Evolutionary conservation across 352 stramenopile genomes (phyloP).

Genomic region (Phytophthora capsici): DNA sequence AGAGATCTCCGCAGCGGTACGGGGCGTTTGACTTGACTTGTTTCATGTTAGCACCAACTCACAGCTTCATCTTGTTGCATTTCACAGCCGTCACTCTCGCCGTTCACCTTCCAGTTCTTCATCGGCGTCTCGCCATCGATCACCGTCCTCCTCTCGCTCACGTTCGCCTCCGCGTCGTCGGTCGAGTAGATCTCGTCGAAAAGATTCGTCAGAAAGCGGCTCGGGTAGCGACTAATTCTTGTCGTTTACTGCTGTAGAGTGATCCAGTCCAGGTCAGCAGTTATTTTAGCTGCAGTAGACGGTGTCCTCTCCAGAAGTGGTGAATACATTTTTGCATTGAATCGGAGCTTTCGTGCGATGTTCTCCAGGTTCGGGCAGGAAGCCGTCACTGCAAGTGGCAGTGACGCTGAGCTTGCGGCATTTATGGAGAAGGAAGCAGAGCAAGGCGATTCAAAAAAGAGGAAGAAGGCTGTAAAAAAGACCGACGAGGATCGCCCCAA

Average conservation of each 20-base stretch:
- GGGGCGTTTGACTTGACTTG: background rate
- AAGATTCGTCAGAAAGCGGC: conserved; percentile 19
- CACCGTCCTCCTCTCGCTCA: conserved; percentile 38
- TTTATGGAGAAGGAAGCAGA: conserved; percentile 61
- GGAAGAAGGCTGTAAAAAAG: conserved; percentile 32
- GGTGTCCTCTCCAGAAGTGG: conserved; percentile 9
- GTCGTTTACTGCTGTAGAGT: background rate
- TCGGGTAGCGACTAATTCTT: conserved; percentile 31
- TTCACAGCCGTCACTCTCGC: conserved; percentile 22
- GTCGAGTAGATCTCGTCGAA: conserved; percentile 31
- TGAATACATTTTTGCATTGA: conserved; percentile 36
- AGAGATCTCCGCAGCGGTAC: conserved; percentile 15
- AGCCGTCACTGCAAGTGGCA: conserved; percentile 23
- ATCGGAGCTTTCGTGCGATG: conserved; percentile 16
- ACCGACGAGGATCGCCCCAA: conserved; percentile 50
- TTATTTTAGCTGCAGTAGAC: conserved; percentile 18
- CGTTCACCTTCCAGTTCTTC: conserved; percentile 37
- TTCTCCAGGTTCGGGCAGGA: conserved; percentile 27
- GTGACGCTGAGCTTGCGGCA: conserved; percentile 52
- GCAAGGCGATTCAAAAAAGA: conserved; percentile 45
- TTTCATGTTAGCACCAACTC: background rate
- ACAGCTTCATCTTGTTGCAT: conserved; percentile 2
- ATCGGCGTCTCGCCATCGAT: conserved; percentile 26
- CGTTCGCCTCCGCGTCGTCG: conserved; percentile 34
- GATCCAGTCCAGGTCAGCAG: background rate